A percentile compares a stretch with the other conserved stretches of the same genome.
Conservation (phyloP, 2,329 filamentous ascomycete species). For the Botryotinia globosa region DNA sequence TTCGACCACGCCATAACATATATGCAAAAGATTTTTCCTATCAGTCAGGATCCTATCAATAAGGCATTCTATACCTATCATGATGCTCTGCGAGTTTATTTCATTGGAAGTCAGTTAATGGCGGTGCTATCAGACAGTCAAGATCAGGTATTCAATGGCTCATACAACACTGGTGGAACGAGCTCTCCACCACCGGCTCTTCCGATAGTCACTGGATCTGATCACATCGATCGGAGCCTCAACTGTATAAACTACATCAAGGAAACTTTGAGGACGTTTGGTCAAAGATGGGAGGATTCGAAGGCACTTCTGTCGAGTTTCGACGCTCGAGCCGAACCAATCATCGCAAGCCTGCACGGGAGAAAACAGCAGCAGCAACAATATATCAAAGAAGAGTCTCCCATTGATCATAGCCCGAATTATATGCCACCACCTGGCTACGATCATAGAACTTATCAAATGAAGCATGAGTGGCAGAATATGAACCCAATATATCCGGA, state of each 20-base stretch:
- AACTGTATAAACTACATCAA: conserved; percentile 53
- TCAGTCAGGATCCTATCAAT: conserved; percentile 58
- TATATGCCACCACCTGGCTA: conserved; percentile 28
- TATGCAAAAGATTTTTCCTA: conserved; percentile 67
- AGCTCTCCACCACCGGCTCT: conserved; percentile 51
- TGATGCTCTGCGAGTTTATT: conserved; percentile 82
- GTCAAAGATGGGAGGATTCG: conserved; percentile 58
- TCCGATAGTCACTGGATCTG: conserved; percentile 42
- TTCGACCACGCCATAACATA: conserved; percentile 88
- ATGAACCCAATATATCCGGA: conserved; percentile 24
- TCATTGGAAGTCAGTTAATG: conserved; percentile 63
- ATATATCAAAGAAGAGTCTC: conserved; percentile 24
- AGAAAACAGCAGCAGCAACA: conserved; percentile 37
- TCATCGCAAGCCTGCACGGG: conserved; percentile 44
- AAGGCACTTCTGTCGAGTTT: conserved; percentile 53
- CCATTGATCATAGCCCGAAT: conserved; percentile 29
- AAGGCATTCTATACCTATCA: conserved; percentile 78
- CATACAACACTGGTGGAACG: conserved; percentile 33
- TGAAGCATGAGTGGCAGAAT: conserved; percentile 28
- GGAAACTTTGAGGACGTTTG: conserved; percentile 54
- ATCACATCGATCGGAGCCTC: conserved; percentile 56
- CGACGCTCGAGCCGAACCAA: conserved; percentile 40
- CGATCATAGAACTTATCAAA: conserved; percentile 28
- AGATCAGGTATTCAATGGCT: conserved; percentile 52
- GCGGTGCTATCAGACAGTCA: conserved; percentile 58